These are phyloP conservation scores for Phytophthora pinifolia DNA, from an alignment of 352 stramenopile genomes.

Conservation along the genomic window DNA sequence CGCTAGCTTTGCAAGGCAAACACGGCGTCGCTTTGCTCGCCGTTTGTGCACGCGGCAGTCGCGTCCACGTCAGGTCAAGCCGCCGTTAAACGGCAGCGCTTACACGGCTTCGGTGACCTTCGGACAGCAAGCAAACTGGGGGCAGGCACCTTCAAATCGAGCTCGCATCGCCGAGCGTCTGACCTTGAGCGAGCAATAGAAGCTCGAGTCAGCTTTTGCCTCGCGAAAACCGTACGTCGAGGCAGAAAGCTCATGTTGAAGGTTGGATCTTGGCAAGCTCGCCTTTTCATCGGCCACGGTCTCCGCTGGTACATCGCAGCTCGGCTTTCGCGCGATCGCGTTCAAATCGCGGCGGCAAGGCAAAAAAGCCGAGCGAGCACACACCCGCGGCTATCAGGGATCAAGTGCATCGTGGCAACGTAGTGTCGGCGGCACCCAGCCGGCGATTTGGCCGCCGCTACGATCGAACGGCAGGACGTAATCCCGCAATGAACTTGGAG, in stretches of 20 bases:
- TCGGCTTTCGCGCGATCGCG: constrained; percentile 16
- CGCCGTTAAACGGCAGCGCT: neutral
- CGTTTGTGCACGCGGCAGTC: constrained; percentile 10
- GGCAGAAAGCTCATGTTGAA: constrained; percentile 28
- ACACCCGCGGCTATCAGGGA: constrained; percentile 25
- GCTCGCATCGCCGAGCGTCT: constrained; percentile 5
- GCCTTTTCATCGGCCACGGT: constrained; percentile 2
- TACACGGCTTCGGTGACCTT: neutral
- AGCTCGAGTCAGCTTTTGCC: neutral
- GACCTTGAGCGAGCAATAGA: constrained; percentile 15
- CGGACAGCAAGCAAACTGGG: constrained; percentile 5
- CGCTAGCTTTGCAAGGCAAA: constrained; percentile 25
- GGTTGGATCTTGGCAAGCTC: constrained; percentile 15
- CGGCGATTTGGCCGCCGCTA: constrained; percentile 28
- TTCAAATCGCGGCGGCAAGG: constrained; percentile 25
- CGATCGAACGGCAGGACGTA: constrained; percentile 24
- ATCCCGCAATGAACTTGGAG: constrained; percentile 4
- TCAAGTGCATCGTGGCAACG: constrained; percentile 26
- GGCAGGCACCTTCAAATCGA: constrained; percentile 14
- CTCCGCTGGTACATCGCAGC: neutral
- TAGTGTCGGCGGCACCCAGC: constrained; percentile 22
- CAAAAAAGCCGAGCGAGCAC: constrained; percentile 14
- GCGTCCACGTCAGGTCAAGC: constrained; percentile 1
- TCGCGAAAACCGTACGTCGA: constrained; percentile 16
- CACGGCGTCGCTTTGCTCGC: constrained; percentile 20